These are phyloP conservation scores for Acer campestre DNA, from an alignment of 345 rosid genomes.

Conservation along the genomic window DNA sequence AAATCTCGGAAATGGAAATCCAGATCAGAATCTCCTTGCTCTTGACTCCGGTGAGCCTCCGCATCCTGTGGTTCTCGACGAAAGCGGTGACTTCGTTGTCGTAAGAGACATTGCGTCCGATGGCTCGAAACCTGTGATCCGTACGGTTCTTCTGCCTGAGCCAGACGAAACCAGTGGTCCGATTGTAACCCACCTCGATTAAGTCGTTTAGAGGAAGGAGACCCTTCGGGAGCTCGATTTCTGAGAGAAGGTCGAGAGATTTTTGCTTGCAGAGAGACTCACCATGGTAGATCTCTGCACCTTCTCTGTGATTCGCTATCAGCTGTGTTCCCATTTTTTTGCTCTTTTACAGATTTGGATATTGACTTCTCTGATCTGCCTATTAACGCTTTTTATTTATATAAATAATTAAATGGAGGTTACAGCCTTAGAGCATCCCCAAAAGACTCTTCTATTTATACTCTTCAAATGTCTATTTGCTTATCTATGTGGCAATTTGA, in stretches of 20 bases:
- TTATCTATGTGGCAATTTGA: too few species aligned
- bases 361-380: too few species aligned
- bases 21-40: slow-evolving; percentile 62
- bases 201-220: slow-evolving; percentile 58
- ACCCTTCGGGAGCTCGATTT: slow-evolving; percentile 51
- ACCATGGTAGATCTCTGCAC: slow-evolving; percentile 54
- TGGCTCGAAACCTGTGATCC: slow-evolving; percentile 41
- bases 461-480: too few species aligned
- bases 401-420: too few species aligned
- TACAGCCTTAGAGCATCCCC: too few species aligned
- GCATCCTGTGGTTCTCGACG: slow-evolving; percentile 54
- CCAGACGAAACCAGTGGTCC: slow-evolving; percentile 62
- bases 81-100: slow-evolving; percentile 56
- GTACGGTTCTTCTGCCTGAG: slow-evolving; percentile 47
- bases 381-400: too few species aligned
- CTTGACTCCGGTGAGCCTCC: slow-evolving; percentile 47
- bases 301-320: slow-evolving; percentile 36
- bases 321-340: slow-evolving; percentile 33
- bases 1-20: slow-evolving; percentile 59
- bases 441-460: too few species aligned
- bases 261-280: slow-evolving; percentile 52
- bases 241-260: slow-evolving; percentile 39
- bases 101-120: slow-evolving; percentile 47
- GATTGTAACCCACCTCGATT: slow-evolving; percentile 55
- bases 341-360: too few species aligned